These are phyloP conservation scores for Pythium periplocum DNA, from an alignment of 352 stramenopile genomes.

Conservation along the genomic window DNA sequence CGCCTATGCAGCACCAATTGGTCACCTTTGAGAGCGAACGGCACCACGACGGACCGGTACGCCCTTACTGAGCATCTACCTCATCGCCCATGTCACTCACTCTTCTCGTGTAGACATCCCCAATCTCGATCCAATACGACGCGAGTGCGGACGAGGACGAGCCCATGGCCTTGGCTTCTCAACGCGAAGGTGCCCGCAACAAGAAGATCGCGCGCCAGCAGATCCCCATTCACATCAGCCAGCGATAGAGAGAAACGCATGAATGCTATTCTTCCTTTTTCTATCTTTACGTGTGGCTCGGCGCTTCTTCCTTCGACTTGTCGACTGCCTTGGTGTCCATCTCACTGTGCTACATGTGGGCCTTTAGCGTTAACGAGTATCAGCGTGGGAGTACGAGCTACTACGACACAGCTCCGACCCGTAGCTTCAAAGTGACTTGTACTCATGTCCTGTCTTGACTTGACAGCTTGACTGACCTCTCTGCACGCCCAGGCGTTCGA, in stretches of 20 bases:
- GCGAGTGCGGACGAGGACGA: slow-evolving; percentile 15
- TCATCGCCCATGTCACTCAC: slow-evolving; percentile 2
- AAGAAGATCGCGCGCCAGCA: slow-evolving; percentile 62
- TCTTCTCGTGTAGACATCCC: neutral
- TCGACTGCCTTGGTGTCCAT: too few species aligned
- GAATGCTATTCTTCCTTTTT: too few species aligned
- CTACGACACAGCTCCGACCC: too few species aligned
- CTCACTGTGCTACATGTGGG: neutral
- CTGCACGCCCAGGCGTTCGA: slow-evolving; percentile 29
- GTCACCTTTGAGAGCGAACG: slow-evolving; percentile 67
- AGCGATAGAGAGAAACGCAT: slow-evolving; percentile 1
- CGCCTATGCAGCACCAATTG: slow-evolving; percentile 62
- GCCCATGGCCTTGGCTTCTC: slow-evolving; percentile 31
- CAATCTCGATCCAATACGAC: too few species aligned
- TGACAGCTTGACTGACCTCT: neutral
- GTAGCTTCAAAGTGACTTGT: too few species aligned
- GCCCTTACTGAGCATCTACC: slow-evolving; percentile 8
- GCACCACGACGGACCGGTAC: slow-evolving; percentile 28
- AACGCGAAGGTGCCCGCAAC: slow-evolving; percentile 60
- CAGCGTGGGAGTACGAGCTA: too few species aligned
- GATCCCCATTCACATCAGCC: slow-evolving; percentile 64
- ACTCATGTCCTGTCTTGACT: neutral
- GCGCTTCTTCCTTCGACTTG: too few species aligned
- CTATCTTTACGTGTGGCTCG: too few species aligned
- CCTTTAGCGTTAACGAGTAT: neutral